Evolutionary conservation across 768 basidiomycete genomes (phyloP), one percentile per base, ranked within the genome.

Genomic region (Leccinum subgranulosum): DNA sequence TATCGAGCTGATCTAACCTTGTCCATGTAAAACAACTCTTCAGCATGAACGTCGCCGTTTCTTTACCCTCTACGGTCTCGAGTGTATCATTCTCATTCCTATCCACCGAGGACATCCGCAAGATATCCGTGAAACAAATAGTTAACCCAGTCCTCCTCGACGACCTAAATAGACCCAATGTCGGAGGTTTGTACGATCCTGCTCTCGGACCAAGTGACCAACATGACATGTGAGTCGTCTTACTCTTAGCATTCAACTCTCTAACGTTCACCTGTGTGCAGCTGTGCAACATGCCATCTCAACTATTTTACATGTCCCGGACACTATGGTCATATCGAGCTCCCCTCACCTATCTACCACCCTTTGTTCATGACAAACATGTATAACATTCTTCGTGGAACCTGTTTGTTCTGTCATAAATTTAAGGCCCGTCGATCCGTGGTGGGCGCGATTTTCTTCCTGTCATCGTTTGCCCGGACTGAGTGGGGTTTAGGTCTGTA

Each of bases 91-190:
- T 99, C 73, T 94, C 94, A 1, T 96, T 94, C 73, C 85, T 99
- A 52, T 84, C 89, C 15, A 78, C 92, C 14, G 82, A 90, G 64
- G 95, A 99, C 73, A 81, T 98, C 68, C 85, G 90, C 47, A 84
- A 89, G 57, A 93, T 98, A 68, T 96, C 94, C n/a, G 96, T 98
- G 68, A 95, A 97, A 76, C 93, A 97, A 77, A 89, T 98, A 61
- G 83, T 93, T 53, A 98, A 98, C 72, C 90, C 94, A 3, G 81
- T 90, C 58, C 84, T 99, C 43, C 83, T 98, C 62, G 94, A 99
- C 76, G 93, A 96, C 71, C 77, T 98, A 36, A 94, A 95, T 71
- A 78, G 90, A 64, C 97, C 97, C 3, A 98, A 92, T 65, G 77
- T 83, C 55, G 94, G 93, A 25, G 96, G 94, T 56, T 79, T 99